Conservation (phyloP, 805 yeast species). For the Cyberlindnera americana region DNA sequence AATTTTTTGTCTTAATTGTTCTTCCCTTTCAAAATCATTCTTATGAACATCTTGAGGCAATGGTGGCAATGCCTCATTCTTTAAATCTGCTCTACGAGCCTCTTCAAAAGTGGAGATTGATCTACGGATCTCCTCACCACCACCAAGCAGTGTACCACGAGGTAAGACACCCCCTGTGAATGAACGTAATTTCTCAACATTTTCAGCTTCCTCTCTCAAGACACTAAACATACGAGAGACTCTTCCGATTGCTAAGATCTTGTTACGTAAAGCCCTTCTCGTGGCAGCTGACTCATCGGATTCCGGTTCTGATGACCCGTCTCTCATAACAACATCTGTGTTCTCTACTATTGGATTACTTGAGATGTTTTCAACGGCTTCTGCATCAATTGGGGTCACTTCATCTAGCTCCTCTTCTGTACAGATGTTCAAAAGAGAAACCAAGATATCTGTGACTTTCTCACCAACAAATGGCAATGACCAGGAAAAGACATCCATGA, state of each 20-base stretch:
- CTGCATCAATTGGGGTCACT: slow-evolving; percentile 48
- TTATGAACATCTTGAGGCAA: slow-evolving; percentile 50
- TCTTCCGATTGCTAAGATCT: slow-evolving; percentile 94
- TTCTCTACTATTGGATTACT: slow-evolving; percentile 4
- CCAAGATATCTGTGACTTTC: slow-evolving; percentile 89
- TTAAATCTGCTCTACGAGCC: slow-evolving; percentile 74
- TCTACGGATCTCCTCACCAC: slow-evolving; percentile 71
- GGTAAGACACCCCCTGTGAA: slow-evolving; percentile 78
- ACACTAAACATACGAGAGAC: slow-evolving; percentile 90
- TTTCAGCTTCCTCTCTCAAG: slow-evolving; percentile 83
- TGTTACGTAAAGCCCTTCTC: slow-evolving; percentile 67
- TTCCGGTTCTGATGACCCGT: neutral
- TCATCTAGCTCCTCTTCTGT: slow-evolving; percentile 91
- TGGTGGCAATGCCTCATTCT: slow-evolving; percentile 90
- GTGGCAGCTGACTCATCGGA: slow-evolving; percentile 29
- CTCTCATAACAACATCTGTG: neutral
- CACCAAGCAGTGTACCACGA: slow-evolving; percentile 79
- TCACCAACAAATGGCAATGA: slow-evolving; percentile 96
- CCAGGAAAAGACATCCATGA: slow-evolving; percentile 98
- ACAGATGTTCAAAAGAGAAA: slow-evolving; percentile 86
- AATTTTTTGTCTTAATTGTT: slow-evolving; percentile 35
- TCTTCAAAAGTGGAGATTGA: slow-evolving; percentile 75
- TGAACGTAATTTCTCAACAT: slow-evolving; percentile 73
- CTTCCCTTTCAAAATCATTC: slow-evolving; percentile 44
- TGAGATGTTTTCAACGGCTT: slow-evolving; percentile 10